Evolutionary conservation across 2,329 filamentous ascomycete species (phyloP), one percentile per base, ranked within the genome.

Genomic region (Nigrograna mackinnonii): DNA sequence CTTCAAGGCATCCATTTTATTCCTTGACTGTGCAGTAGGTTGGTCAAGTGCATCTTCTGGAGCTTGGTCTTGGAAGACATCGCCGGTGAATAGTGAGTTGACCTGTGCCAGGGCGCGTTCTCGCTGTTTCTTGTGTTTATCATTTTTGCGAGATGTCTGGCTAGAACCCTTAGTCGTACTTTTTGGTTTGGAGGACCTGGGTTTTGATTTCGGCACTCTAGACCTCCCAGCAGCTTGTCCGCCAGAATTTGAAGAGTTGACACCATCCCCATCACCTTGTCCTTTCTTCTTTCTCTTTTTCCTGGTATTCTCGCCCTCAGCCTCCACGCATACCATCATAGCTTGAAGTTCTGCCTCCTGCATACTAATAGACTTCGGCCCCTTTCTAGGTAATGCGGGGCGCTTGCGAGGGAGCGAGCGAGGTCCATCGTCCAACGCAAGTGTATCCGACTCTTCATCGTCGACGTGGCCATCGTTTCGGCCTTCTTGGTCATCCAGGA

Each of bases 1-100:
- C 43, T 67, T 70, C 17, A 76, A 39, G 0, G 72, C 71, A 17
- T 67, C 48, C 1, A 37, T 16, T 32, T 67, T 70, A 5, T 41
- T 52, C 4, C 39, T 51, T 0, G 54, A 50, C 2, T 19, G 47
- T 32, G 69, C 61, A 0, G 24, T 47, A 0, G 66, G 62, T 26
- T 64, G 54, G 0, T 55, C 62, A 12, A 46, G 34, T 6, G 49
- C 54, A 26, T 54, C 50, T 4, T 50, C 36, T 4, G 37, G 42
- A 12, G 60, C 57, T 32, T 69, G 64, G 35, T 68, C 61, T 2
- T 39, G 19, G 28, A 70, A 66, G 18, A 70, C 57, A 34, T 71
- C 49, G 4, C 57, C 30, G 3, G 47, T 53, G 37, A 69, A 50
- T 2, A 70, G 46, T 1, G 61, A 62, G 3, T 37, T 37, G 1